Base-by-base conservation (phyloP, 768 basidiomycete genomes). In the Termitomyces sp. region DNA sequence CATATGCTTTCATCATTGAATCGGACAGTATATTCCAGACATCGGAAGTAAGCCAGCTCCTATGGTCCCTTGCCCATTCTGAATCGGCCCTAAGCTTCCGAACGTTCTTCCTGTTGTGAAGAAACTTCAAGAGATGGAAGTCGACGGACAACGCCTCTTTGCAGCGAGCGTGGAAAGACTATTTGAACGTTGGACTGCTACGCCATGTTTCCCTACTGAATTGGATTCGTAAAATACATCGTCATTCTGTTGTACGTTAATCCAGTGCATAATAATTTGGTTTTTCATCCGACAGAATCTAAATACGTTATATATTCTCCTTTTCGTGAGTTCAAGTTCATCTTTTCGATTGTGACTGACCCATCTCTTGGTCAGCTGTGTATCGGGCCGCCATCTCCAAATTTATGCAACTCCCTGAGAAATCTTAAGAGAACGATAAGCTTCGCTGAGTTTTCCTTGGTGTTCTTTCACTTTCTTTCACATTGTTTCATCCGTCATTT, bases 141-240 rank as follows among this genome's bases (percentile, higher is more conserved):
- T 69, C 14, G 61, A 63, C 5, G 66, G 65, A 47, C 61, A 65
- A 56, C 66, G 60, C 21, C 27, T 62, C 19, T 59, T 71, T 17
- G 49, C 52, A 3, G n/a, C 56, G 17, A 48, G 69, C 23, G 29
- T 69, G 6, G 53, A 57, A 42, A 62, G 37, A 7, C 38, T 67
- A 1, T 56, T 65, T 17, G 35, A 62, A 16, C 12, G 56, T 38
- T 68, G 68, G 64, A 61, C 62, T 23, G 46, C 40, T 1, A 51
- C 51, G 4, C 65, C 63, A 32, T 38, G 35, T 66, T 65, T 42
- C 65, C 62, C 49, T 44, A 57, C 38, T 10, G 42, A 49, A 40
- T 12, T n/a, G 31, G 19, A 35, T 16, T 23, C 42, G n/a, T 57
- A 54, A 38, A 54, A 27, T 8, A 14, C 25, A 31, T 3, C 53